A percentile compares a stretch with the other conserved stretches of the same genome.
Evolutionary conservation across 306 rosid species (phyloP).

Genomic region (Parietaria judaica): DNA sequence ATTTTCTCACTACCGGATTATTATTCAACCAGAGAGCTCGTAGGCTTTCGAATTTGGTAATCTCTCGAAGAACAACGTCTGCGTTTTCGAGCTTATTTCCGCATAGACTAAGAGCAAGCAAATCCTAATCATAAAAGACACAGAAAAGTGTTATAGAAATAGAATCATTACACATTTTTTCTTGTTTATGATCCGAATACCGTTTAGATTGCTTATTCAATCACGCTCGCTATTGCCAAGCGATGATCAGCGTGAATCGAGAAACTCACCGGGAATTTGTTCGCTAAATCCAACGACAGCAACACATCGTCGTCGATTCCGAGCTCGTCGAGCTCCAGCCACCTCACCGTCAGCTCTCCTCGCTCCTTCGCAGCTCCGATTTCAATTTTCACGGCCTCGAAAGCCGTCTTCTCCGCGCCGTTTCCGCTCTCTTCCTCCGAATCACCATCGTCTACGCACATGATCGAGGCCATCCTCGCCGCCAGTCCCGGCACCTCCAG

Average conservation of each 20-base stretch:
- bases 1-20: constrained; percentile 42
- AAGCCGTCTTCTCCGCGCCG: constrained; percentile 26
- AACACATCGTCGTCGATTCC: constrained; percentile 60
- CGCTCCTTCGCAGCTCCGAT: constrained; percentile 35
- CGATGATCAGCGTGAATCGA: background rate
- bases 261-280: constrained; percentile 56
- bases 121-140: constrained; percentile 35
- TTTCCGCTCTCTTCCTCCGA: background rate
- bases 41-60: constrained; percentile 54
- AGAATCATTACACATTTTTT: background rate
- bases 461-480: constrained; percentile 81
- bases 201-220: no score
- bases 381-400: constrained; percentile 44
- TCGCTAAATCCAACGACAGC: constrained; percentile 44
- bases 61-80: constrained; percentile 51
- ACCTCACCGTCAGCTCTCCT: constrained; percentile 40
- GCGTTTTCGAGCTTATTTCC: constrained; percentile 55
- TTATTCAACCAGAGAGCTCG: constrained; percentile 83
- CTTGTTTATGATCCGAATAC: background rate
- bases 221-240: no score
- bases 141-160: background rate
- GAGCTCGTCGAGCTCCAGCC: constrained; percentile 94
- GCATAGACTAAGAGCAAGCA: constrained; percentile 70
- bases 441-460: constrained; percentile 63
- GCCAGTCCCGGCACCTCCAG: constrained; percentile 75